Base-by-base conservation (phyloP, 176 grass and related monocot species). In the Pontederia crassipes region DNA sequence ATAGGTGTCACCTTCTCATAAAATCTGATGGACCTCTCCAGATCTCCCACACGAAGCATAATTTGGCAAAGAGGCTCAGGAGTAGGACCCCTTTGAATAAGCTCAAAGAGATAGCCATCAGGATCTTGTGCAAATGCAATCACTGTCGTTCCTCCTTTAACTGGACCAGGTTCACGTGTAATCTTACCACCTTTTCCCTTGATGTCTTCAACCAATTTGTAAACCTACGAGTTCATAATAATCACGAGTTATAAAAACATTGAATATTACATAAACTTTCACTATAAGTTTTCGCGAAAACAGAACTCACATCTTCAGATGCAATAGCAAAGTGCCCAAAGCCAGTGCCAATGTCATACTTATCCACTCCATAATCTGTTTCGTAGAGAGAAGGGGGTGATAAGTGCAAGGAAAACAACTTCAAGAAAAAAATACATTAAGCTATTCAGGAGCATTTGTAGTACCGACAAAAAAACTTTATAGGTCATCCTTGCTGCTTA, bases 241-340 rank as follows among this genome's bases (percentile, higher is more conserved):
- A 50, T 65, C 10, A 40, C 12, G 46, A 15, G 11, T 26, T 46
- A 48, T 12, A 5, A 14, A 56, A 55, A 9, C 4, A 13, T 45
- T 35, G 45, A 9, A 7, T 57, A 57, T 12, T 16, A 46, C 17
- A 57, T 46, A 69, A 48, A 2, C 9, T 20, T 48, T 46, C 8
- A 2, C 1, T 8, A 9, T 18, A 47, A 8, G 7, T 17, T 57
- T 74, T 24, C 14, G 28, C 18, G 67, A 55, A 53, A 51, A 78
- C 1, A 58, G 14, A 40, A 78, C 79, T 9, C 71, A 88, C 93
- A 81, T 97, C 87, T 74, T 92, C 76, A 29, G 77, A 83, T 57
- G 93, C 87, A 64, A 97, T 97, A 61, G 93, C 93, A 28, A 97
- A 97, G 79, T 97, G 93, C 52, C 93, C 93, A 78, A 97, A 97